Evolutionary conservation across 495 filamentous ascomycete species (phyloP), one percentile per base, ranked within the genome.

Genomic region (Hypoxylon intermedium): DNA sequence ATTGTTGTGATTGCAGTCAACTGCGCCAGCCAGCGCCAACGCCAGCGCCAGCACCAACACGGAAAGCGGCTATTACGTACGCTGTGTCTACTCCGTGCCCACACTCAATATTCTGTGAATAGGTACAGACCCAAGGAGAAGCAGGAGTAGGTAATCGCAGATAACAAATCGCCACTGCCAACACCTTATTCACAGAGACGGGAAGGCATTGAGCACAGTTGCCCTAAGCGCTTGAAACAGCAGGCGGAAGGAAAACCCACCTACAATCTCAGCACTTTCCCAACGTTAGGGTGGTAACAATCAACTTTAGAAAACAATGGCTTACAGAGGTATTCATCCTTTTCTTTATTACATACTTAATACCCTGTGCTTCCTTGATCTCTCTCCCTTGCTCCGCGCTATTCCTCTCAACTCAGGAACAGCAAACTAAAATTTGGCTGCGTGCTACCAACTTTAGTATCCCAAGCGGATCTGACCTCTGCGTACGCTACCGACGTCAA

Each of bases 301-400:
- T n/a, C n/a, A 41, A 60, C 26, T 5, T 30, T 5, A 38, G 21
- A 33, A 30, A 57, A 57, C 36, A 53, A 63, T 63, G 60, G 60
- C 53, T 18, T 46, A 53, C 52, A 63, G 60, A 63, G 60, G 60
- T 63, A 55, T 45, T 44, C n/a, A 31, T 24, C 19, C 51, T 26
- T 26, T 26, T 34, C 23, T 45, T 54, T 34, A 44, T 34, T 9
- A 41, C 49, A 44, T 13, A 6, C 12, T 23, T 6, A 11, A 21
- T 23, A n/a, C n/a, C n/a, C n/a, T n/a, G n/a, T n/a, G n/a, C n/a
- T n/a, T n/a, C n/a, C n/a, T n/a, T n/a, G n/a, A n/a, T n/a, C n/a
- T n/a, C n/a, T 40, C 33, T 40, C 24, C 36, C 18, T 26, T 26
- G 7, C 24, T 4, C 24, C 24, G 3, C 7, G 24, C 24, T n/a